Conservation (phyloP, 257 asterid species). For the Nicotiana sylvestris region DNA sequence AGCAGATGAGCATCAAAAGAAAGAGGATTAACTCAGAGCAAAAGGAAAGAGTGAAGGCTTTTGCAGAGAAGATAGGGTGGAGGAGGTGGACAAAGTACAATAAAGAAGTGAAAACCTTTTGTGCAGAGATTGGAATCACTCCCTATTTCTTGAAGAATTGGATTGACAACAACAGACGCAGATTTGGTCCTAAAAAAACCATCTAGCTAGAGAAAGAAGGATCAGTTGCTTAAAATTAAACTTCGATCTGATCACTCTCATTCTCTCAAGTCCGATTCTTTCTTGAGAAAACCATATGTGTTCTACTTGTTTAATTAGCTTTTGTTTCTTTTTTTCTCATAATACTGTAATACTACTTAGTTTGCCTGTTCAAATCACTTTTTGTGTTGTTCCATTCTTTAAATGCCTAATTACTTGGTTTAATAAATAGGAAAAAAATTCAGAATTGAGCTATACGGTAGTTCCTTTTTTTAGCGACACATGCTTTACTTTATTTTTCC, state of each 20-base stretch:
- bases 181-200: background rate
- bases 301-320: background rate
- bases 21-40: background rate
- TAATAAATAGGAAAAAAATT: no score
- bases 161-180: slow-evolving; percentile 10
- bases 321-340: no score
- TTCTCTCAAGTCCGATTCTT: background rate
- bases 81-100: slow-evolving; percentile 1
- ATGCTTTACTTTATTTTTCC: no score
- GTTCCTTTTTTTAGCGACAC: no score
- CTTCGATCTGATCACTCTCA: background rate
- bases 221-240: background rate
- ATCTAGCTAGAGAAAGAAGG: background rate
- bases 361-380: no score
- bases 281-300: background rate
- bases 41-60: background rate
- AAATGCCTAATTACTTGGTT: no score
- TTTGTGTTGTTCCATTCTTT: no score
- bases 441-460: no score
- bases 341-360: no score
- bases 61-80: slow-evolving; percentile 8
- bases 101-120: background rate
- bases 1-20: background rate
- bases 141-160: background rate
- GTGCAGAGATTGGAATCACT: slow-evolving; percentile 16